Base-by-base conservation (phyloP, 2,329 filamentous ascomycete species). In the Verticillium dahliae region DNA sequence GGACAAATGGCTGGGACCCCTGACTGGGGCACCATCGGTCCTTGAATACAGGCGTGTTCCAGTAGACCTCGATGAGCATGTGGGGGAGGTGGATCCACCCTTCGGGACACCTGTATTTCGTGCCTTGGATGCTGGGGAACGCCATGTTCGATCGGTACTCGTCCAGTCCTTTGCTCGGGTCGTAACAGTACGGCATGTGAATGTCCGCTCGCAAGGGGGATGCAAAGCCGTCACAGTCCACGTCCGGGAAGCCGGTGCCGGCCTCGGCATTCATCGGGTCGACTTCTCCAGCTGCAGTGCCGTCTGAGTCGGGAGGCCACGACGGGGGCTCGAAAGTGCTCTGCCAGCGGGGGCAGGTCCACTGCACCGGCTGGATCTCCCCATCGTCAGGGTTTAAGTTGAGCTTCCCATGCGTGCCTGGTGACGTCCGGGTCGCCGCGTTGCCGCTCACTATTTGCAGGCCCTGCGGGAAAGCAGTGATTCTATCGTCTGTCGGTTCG, bases 121-220 rank as follows among this genome's bases (percentile, higher is more conserved):
- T 73, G 57, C 72, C 70, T 22, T 63, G 69, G 54, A 73, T 71
- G 2, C 72, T 73, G 14, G 88, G 88, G 69, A 84, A 91, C 18
- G 76, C 80, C 80, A 88, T 88, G 78, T 91, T 90, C 66, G 80
- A 81, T 69, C 81, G 77, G 77, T 85, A 86, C 75, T 87, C 80
- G 37, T 79, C 75, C 41, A 87, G 77, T 60, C 83, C 85, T 57
- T 81, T 78, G 54, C 81, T 72, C 31, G 88, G 88, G 73, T 91
- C 82, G 81, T 90, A 90, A 80, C 88, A 91, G 6, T 85, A 87
- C 5, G 89, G 89, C 75, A 91, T 89, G 77, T 89, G 87, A 41
- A 90, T 76, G 66, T 91, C 87, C 61, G 83, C 81, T 39, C 88
- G 85, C 54, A 86, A 80, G 62, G 86, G 85, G 58, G 86, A 87